These are phyloP conservation scores for Yamadazyma buinensis DNA, from an alignment of 1,139 yeast genomes.

Conservation along the genomic window DNA sequence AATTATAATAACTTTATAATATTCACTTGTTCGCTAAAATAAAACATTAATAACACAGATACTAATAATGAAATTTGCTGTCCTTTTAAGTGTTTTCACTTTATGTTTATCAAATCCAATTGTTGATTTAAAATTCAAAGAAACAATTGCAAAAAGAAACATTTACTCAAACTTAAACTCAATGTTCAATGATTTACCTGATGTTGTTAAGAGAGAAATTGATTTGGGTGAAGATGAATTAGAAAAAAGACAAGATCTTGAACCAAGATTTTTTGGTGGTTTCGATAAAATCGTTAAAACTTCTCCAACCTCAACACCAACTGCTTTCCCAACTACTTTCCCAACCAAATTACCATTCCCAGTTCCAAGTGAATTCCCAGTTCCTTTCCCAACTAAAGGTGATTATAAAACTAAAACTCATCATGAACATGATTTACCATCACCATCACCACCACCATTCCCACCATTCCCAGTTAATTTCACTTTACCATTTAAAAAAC, in stretches of 20 bases:
- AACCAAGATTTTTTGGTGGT: slow-evolving; percentile 3
- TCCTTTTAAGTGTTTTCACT: slow-evolving; percentile 1
- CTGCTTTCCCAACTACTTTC: too few species aligned
- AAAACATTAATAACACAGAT: too few species aligned
- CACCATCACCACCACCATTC: too few species aligned
- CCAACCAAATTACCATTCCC: too few species aligned
- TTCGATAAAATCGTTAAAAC: too few species aligned
- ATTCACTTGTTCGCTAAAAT: too few species aligned
- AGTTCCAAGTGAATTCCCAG: background rate
- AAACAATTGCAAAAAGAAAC: slow-evolving; percentile 7
- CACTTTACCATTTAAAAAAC: too few species aligned
- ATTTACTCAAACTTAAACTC: slow-evolving; percentile 5
- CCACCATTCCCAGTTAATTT: too few species aligned
- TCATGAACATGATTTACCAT: too few species aligned
- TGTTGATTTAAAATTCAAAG: slow-evolving; percentile 5
- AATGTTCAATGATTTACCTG: slow-evolving; percentile 6
- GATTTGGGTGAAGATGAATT: slow-evolving; percentile 1
- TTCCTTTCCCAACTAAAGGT: background rate
- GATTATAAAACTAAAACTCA: background rate
- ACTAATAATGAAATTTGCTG: slow-evolving; percentile 8
- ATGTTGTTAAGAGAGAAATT: slow-evolving; percentile 2
- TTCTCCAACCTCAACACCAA: too few species aligned
- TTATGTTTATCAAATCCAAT: slow-evolving; percentile 4
- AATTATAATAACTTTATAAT: too few species aligned
- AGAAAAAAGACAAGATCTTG: slow-evolving; percentile 1